Conservation (phyloP, 495 filamentous ascomycete species). For the Penicillium nucicola region DNA sequence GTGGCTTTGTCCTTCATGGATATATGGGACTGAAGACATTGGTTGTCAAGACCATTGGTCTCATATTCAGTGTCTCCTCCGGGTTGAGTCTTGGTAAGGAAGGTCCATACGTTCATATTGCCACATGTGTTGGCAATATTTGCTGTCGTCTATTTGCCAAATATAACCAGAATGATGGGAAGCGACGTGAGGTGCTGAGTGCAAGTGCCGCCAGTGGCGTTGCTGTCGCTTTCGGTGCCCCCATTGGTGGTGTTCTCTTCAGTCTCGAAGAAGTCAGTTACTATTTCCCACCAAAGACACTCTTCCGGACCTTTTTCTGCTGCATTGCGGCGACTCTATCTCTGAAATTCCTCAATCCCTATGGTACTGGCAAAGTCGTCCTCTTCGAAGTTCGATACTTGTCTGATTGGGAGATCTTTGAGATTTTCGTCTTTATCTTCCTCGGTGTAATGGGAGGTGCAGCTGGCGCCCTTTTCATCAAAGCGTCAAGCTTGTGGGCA, state of each 20-base stretch:
- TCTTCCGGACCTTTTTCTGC: slow-evolving; percentile 97
- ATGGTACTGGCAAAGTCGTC: slow-evolving; percentile 94
- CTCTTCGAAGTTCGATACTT: slow-evolving; percentile 91
- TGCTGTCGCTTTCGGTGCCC: slow-evolving; percentile 91
- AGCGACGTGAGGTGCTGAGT: slow-evolving; percentile 86
- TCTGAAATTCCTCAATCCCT: slow-evolving; percentile 91
- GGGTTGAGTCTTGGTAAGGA: slow-evolving; percentile 94
- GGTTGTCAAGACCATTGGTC: slow-evolving; percentile 75
- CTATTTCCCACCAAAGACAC: slow-evolving; percentile 97
- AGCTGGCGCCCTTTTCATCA: slow-evolving; percentile 90
- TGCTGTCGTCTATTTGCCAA: slow-evolving; percentile 88
- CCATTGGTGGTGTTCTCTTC: slow-evolving; percentile 90
- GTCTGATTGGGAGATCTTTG: slow-evolving; percentile 93
- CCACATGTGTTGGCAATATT: slow-evolving; percentile 93
- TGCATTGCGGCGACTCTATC: slow-evolving; percentile 90
- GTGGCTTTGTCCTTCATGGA: slow-evolving; percentile 94
- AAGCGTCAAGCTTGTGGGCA: slow-evolving; percentile 87
- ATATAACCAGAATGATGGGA: slow-evolving; percentile 90
- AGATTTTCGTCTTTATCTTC: slow-evolving; percentile 79
- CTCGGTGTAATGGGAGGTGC: slow-evolving; percentile 83
- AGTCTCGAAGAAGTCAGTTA: slow-evolving; percentile 94
- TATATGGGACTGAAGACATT: slow-evolving; percentile 90
- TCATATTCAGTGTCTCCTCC: slow-evolving; percentile 87
- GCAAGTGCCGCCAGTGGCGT: slow-evolving; percentile 91
- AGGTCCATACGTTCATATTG: slow-evolving; percentile 96